Evolutionary conservation across 257 asterid genomes (phyloP).

Genomic region (Verbena officinalis): DNA sequence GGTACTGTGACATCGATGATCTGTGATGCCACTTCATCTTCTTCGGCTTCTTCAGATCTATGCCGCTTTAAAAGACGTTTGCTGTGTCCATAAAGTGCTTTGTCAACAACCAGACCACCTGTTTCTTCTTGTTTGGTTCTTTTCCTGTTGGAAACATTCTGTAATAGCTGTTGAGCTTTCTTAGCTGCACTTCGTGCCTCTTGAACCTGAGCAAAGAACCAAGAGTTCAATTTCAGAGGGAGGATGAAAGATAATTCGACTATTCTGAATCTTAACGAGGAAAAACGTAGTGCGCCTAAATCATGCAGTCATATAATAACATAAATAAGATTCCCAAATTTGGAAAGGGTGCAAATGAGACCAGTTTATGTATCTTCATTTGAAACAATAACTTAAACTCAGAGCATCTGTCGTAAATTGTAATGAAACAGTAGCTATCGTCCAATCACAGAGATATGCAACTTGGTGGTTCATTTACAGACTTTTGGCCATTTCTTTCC

Average conservation of each 20-base stretch:
- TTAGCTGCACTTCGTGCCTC: slow-evolving; percentile 82
- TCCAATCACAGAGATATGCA: not conserved
- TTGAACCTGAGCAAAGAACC: slow-evolving; percentile 54
- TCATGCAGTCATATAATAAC: not conserved
- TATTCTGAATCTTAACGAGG: too few relatives aligned
- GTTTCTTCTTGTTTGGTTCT: slow-evolving; percentile 64
- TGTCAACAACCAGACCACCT: slow-evolving; percentile 70
- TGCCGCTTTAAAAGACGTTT: slow-evolving; percentile 49
- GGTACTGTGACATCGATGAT: slow-evolving; percentile 82
- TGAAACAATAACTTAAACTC: not conserved
- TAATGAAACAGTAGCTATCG: not conserved
- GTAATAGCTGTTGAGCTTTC: slow-evolving; percentile 90
- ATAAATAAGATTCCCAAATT: not conserved
- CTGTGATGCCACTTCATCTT: slow-evolving; percentile 61
- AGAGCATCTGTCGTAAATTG: not conserved
- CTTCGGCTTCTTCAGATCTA: slow-evolving; percentile 52
- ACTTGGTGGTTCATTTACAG: not conserved
- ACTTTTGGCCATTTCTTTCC: not conserved
- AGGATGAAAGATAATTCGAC: not conserved
- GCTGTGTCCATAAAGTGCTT: slow-evolving; percentile 72
- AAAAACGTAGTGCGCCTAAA: too few relatives aligned
- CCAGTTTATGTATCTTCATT: not conserved
- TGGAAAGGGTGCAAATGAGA: not conserved
- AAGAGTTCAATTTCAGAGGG: not conserved
- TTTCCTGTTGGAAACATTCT: slow-evolving; percentile 84